Evolutionary conservation across 176 grass and related monocot species (phyloP).

Genomic region (Poa pratensis): DNA sequence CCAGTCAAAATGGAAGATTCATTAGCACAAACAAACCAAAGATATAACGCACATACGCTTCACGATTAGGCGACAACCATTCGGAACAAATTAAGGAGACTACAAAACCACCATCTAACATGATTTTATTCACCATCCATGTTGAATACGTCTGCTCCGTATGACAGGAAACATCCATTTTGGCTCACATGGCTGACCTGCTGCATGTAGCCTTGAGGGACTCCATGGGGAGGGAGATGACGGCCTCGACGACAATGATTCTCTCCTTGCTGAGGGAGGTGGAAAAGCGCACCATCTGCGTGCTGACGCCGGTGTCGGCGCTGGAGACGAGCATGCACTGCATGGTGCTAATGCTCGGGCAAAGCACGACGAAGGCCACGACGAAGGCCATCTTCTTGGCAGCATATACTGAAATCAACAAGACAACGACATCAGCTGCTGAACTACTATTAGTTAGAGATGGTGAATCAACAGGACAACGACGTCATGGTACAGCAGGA

Average conservation of each 20-base stretch:
- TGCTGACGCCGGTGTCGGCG: slow-evolving; percentile 36
- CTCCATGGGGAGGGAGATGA: slow-evolving; percentile 35
- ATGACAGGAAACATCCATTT: not conserved
- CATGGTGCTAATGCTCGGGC: slow-evolving; percentile 69
- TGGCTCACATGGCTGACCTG: slow-evolving; percentile 42
- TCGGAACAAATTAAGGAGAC: too few relatives aligned
- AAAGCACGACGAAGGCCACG: slow-evolving; percentile 76
- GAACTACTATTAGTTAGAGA: too few relatives aligned
- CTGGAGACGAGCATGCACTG: slow-evolving; percentile 59
- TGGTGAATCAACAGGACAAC: too few relatives aligned
- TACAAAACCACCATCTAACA: too few relatives aligned
- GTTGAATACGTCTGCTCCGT: too few relatives aligned
- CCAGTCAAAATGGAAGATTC: not conserved
- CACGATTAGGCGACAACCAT: not conserved
- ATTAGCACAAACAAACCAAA: not conserved
- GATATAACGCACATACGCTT: not conserved
- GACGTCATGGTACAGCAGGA: too few relatives aligned
- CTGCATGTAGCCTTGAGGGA: slow-evolving; percentile 43
- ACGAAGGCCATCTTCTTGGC: too few relatives aligned
- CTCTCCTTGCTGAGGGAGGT: slow-evolving; percentile 76
- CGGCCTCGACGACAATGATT: slow-evolving; percentile 67
- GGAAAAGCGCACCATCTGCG: slow-evolving; percentile 71
- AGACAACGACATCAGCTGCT: too few relatives aligned
- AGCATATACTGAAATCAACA: too few relatives aligned
- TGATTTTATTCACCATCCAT: not conserved